phyloP scores from a whole-genome alignment of 306 rosid genomes.

The Styphnolobium japonicum region DNA sequence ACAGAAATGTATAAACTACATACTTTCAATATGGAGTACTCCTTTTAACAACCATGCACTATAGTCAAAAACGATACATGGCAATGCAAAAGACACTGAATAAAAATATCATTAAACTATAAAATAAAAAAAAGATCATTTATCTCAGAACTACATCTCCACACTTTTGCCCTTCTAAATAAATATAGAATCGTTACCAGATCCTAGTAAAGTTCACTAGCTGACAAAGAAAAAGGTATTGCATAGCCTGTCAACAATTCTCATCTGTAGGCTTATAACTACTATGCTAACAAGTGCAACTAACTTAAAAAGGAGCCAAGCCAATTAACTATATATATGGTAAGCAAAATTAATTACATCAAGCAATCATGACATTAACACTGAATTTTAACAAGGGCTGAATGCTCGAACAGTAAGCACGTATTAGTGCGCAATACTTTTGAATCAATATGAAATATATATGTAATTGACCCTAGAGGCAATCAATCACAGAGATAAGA shows the following conservation, averaged over 20 bases:
- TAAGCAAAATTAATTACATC: background rate
- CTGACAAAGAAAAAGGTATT: background rate
- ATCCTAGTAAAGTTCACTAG: background rate
- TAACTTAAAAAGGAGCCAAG: background rate
- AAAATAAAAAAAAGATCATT: background rate
- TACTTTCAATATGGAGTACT: background rate
- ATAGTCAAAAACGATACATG: too few relatives aligned
- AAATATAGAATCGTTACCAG: background rate
- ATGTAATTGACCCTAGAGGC: background rate
- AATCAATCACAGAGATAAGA: background rate
- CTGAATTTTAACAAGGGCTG: background rate
- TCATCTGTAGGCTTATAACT: background rate
- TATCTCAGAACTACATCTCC: background rate
- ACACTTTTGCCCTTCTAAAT: background rate
- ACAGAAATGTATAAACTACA: background rate
- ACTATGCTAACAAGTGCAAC: background rate
- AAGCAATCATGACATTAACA: background rate
- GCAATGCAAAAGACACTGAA: background rate
- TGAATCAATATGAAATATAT: background rate
- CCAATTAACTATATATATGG: background rate
- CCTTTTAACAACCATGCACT: background rate
- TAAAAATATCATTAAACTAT: too few relatives aligned
- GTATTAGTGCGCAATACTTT: background rate
- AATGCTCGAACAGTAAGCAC: background rate
- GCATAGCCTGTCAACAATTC: background rate